phyloP scores from a whole-genome alignment of 306 rosid species.

The Gastrolobium bilobum region DNA sequence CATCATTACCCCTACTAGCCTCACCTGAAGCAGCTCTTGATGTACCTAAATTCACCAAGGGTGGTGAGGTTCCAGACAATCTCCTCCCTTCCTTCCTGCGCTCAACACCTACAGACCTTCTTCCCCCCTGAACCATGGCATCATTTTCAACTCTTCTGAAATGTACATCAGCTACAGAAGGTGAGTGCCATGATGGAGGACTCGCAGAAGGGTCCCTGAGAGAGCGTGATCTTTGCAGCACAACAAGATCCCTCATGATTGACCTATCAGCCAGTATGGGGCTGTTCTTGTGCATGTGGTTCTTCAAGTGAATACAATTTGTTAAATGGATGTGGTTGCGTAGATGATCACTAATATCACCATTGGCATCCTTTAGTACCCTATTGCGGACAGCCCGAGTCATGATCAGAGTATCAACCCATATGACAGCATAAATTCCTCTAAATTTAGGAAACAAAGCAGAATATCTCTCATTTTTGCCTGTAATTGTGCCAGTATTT shows the following conservation, averaged over 20 bases:
- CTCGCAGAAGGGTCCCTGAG: constrained; percentile 98
- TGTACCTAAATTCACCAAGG: constrained; percentile 61
- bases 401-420: constrained; percentile 79
- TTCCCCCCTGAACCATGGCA: constrained; percentile 69
- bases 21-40: constrained; percentile 86
- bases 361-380: constrained; percentile 97
- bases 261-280: constrained; percentile 91
- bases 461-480: constrained; percentile 59
- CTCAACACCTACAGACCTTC: constrained; percentile 79
- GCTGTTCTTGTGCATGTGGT: constrained; percentile 98
- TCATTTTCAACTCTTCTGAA: constrained; percentile 73
- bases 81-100: constrained; percentile 76
- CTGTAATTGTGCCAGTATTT: constrained; percentile 42
- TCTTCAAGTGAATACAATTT: constrained; percentile 98
- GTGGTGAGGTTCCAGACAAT: constrained; percentile 77
- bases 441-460: constrained; percentile 58
- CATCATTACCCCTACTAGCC: constrained; percentile 60
- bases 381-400: constrained; percentile 92
- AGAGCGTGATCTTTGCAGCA: constrained; percentile 90
- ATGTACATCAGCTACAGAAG: constrained; percentile 79
- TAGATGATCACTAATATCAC: constrained; percentile 93
- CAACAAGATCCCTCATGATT: constrained; percentile 91
- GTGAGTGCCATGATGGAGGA: constrained; percentile 95
- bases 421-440: constrained; percentile 55
- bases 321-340: constrained; percentile 98